A percentile compares a stretch with the other conserved stretches of the same genome.
phyloP scores from a whole-genome alignment of 2,329 filamentous ascomycete genomes.

The Fusarium torulosum region DNA sequence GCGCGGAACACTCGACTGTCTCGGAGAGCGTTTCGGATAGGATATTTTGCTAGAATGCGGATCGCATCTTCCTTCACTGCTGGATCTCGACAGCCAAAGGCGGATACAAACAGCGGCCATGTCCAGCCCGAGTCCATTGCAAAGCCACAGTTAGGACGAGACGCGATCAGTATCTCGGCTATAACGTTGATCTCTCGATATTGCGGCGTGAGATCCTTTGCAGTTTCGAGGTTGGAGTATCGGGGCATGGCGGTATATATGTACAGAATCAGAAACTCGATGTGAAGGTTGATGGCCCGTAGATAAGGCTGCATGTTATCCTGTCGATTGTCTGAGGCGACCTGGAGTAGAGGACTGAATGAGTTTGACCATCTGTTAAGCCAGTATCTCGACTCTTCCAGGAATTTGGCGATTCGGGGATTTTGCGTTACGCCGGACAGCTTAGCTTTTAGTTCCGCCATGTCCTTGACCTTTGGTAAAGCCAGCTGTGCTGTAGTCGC shows the following conservation, averaged over 20 bases:
- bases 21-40: constrained; percentile 59
- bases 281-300: constrained; percentile 56
- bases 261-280: constrained; percentile 59
- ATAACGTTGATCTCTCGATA: constrained; percentile 58
- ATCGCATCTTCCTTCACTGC: constrained; percentile 56
- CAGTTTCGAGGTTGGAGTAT: constrained; percentile 53
- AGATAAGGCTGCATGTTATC: constrained; percentile 48
- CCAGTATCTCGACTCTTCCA: constrained; percentile 55
- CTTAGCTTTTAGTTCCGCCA: constrained; percentile 49
- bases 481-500: constrained; percentile 50
- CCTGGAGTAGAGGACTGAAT: constrained; percentile 54
- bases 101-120: constrained; percentile 58
- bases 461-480: constrained; percentile 46
- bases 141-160: constrained; percentile 56
- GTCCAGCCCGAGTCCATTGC: constrained; percentile 62
- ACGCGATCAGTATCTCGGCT: constrained; percentile 54
- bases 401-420: constrained; percentile 50
- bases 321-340: constrained; percentile 42
- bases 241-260: constrained; percentile 56
- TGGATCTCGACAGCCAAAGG: constrained; percentile 57
- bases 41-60: constrained; percentile 56
- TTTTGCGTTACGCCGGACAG: constrained; percentile 51
- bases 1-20: constrained; percentile 58
- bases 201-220: constrained; percentile 56
- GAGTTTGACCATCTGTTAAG: constrained; percentile 57